Percentiles rank a stretch among this genome's conserved stretches.
Evolutionary conservation across 202 grass and related monocot genomes (phyloP).

Genomic region (Panicum hallii): DNA sequence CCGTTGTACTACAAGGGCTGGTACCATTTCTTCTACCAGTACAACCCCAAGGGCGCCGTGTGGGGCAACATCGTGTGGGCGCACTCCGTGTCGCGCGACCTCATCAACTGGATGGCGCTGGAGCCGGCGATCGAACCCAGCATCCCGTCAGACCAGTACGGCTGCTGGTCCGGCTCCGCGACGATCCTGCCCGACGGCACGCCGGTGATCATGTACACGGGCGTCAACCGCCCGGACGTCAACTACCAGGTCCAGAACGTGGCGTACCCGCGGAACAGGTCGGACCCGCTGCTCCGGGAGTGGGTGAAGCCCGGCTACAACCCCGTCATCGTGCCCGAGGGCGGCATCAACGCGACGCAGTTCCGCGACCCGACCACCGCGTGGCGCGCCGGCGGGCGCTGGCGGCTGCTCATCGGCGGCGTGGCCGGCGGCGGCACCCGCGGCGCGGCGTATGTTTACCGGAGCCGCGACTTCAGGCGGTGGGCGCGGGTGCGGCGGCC

Average conservation of each 20-base stretch:
- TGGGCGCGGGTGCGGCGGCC: constrained; percentile 55
- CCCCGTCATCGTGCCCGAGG: constrained; percentile 58
- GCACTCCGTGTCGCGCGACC: constrained; percentile 63
- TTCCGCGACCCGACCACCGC: constrained; percentile 78
- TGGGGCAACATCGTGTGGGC: constrained; percentile 81
- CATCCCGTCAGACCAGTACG: constrained; percentile 58
- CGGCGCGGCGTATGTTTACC: constrained; percentile 63
- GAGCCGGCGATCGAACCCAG: constrained; percentile 51
- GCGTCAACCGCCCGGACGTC: constrained; percentile 35
- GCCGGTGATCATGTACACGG: constrained; percentile 71
- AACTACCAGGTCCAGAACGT: constrained; percentile 72
- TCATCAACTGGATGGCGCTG: constrained; percentile 69
- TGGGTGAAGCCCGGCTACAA: constrained; percentile 68
- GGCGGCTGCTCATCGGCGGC: constrained; percentile 58
- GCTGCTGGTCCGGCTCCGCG: constrained; percentile 77
- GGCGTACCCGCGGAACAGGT: constrained; percentile 55
- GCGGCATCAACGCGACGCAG: constrained; percentile 58
- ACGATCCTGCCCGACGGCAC: constrained; percentile 51
- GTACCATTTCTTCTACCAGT: too few species aligned
- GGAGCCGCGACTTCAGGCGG: constrained; percentile 55
- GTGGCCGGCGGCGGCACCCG: background rate
- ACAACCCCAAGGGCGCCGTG: constrained; percentile 57
- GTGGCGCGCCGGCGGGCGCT: constrained; percentile 45
- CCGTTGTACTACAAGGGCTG: constrained; percentile 65
- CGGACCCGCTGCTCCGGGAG: constrained; percentile 61